phyloP scores from a whole-genome alignment of 306 rosid genomes.

The Malus sieversii region DNA sequence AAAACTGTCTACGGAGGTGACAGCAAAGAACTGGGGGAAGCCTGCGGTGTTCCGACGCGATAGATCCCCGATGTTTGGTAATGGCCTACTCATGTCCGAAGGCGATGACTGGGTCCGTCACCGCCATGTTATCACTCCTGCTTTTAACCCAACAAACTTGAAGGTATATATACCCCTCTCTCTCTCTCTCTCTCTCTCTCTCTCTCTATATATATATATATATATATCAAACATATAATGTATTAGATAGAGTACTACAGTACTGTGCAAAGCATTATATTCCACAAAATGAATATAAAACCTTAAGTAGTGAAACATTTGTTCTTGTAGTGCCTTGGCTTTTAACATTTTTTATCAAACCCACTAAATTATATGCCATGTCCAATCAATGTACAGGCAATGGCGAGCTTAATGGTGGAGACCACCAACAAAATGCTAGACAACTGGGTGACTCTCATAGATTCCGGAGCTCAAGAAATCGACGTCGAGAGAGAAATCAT shows the following conservation, averaged over 20 bases:
- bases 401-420: constrained; percentile 56
- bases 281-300: background rate
- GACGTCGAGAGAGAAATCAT: constrained; percentile 57
- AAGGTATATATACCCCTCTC: constrained; percentile 32
- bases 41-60: constrained; percentile 61
- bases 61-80: constrained; percentile 71
- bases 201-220: too few species aligned
- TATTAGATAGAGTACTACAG: too few species aligned
- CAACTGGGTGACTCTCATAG: constrained; percentile 41
- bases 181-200: background rate
- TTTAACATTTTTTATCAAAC: background rate
- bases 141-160: constrained; percentile 54
- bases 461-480: constrained; percentile 41
- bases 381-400: constrained; percentile 36
- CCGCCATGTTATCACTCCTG: constrained; percentile 59
- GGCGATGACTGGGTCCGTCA: constrained; percentile 69
- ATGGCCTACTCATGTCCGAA: constrained; percentile 64
- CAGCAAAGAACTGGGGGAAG: constrained; percentile 73
- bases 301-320: background rate
- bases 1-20: constrained; percentile 50
- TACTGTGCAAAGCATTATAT: background rate
- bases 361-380: constrained; percentile 7
- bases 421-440: constrained; percentile 57
- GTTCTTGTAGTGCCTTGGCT: background rate
- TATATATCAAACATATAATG: background rate